Conservation (phyloP, 2,329 filamentous ascomycete species). For the Trichoderma guizhouense region DNA sequence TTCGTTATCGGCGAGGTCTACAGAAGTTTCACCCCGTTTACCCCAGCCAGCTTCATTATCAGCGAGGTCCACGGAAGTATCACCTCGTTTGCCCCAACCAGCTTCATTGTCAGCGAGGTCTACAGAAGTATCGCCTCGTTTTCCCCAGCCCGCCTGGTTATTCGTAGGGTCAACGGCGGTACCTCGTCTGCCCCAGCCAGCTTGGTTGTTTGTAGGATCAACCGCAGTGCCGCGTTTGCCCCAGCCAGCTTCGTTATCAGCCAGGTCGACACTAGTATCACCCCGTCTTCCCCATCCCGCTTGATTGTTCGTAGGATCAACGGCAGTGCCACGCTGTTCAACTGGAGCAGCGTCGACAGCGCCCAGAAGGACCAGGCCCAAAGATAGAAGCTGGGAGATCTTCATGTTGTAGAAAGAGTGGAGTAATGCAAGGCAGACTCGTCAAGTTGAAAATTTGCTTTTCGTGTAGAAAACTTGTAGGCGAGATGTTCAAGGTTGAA, state of each 20-base stretch:
- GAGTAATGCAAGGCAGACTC: not conserved
- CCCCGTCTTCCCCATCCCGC: not conserved
- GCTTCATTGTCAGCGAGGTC: not conserved
- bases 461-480: not conserved
- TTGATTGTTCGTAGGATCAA: not conserved
- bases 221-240: not conserved
- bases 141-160: not conserved
- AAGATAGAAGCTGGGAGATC: not conserved
- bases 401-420: not conserved
- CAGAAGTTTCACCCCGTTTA: not conserved
- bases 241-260: not conserved
- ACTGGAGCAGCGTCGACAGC: constrained; percentile 6
- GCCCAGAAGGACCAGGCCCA: not conserved
- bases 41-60: constrained; percentile 2
- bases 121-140: not conserved
- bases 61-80: not conserved
- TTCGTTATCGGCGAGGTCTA: not conserved
- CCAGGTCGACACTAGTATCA: not conserved
- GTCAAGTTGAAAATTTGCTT: not conserved
- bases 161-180: not conserved
- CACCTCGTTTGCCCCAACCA: not conserved
- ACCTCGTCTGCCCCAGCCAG: too few species aligned
- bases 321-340: not conserved
- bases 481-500: not conserved
- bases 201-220: not conserved